Base-by-base conservation (phyloP, 2,329 filamentous ascomycete species). In the Coniochaeta sp. region DNA sequence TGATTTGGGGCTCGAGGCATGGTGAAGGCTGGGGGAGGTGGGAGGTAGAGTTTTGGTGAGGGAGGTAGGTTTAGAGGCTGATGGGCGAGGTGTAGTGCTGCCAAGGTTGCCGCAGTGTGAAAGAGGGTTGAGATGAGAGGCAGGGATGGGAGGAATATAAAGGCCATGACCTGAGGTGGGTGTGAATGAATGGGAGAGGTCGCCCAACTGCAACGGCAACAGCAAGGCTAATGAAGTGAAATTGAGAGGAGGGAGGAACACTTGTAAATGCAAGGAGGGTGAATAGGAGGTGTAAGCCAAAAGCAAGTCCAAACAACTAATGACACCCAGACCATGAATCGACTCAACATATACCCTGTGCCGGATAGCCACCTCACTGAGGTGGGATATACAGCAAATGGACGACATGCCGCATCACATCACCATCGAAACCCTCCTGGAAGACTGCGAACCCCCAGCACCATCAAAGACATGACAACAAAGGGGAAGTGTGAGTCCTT, bases 401-500 rank as follows among this genome's bases (percentile, higher is more conserved):
- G 18, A 42, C 18, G 16, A 38, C 6, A 20, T 38, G 18, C 33
- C 18, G 28, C 28, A 13, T 30, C 35, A 42, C 8, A 9, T 16
- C 8, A 71, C 33, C 13, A 22, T 22, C 3, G 6, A n/a, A n/a
- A n/a, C n/a, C n/a, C n/a, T n/a, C n/a, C n/a, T n/a, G n/a, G n/a
- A n/a, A n/a, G n/a, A n/a, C n/a, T n/a, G n/a, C n/a, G n/a, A n/a
- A n/a, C n/a, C n/a, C n/a, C n/a, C n/a, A n/a, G n/a, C n/a, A n/a
- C 5, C 14, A 42, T 22, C 8, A 8, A 42, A 42, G 6, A 42
- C n/a, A 42, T 26, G 12, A 42, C 9, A 13, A 42, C 20, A 42
- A 42, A 26, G 38, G 12, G 26, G 38, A 42, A 14, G 38, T 42
- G 12, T 42, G 26, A 42, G 38, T 42, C 38, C 80, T 69, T 64